phyloP scores from a whole-genome alignment of 148 eudicot species.

The Linanthus parryae region DNA sequence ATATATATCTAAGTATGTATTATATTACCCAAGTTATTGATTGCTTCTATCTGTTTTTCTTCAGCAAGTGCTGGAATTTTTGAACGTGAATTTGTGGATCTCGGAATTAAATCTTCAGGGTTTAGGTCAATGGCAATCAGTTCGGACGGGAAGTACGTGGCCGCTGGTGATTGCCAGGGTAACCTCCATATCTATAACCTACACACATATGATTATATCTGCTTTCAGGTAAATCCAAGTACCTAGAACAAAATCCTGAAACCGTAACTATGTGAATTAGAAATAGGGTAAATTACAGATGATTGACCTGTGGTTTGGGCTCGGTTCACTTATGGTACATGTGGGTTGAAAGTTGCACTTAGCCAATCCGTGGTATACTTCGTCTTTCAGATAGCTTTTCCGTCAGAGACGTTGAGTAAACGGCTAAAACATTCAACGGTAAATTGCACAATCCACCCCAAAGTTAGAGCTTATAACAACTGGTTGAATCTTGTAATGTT shows the following conservation, averaged over 20 bases:
- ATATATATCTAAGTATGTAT: not conserved
- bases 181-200: slow-evolving; percentile 45
- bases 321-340: too few species aligned
- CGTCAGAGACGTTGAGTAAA: too few species aligned
- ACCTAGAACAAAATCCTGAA: not conserved
- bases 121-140: slow-evolving; percentile 48
- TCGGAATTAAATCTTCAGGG: slow-evolving; percentile 25
- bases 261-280: too few species aligned
- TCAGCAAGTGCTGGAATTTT: slow-evolving; percentile 48
- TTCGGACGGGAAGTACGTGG: slow-evolving; percentile 56
- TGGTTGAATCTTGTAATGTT: too few species aligned
- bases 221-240: slow-evolving; percentile 31
- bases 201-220: slow-evolving; percentile 28
- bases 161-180: slow-evolving; percentile 51
- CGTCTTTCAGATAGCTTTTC: too few species aligned
- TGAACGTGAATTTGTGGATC: slow-evolving; percentile 40
- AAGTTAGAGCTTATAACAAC: too few species aligned
- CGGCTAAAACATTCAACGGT: too few species aligned
- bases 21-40: not conserved
- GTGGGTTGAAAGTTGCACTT: too few species aligned
- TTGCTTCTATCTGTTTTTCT: slow-evolving; percentile 2
- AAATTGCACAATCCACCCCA: too few species aligned
- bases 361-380: too few species aligned
- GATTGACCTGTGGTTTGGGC: too few species aligned
- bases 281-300: too few species aligned